Base-by-base conservation (phyloP, 345 rosid genomes). In the Reutealis trisperma region DNA sequence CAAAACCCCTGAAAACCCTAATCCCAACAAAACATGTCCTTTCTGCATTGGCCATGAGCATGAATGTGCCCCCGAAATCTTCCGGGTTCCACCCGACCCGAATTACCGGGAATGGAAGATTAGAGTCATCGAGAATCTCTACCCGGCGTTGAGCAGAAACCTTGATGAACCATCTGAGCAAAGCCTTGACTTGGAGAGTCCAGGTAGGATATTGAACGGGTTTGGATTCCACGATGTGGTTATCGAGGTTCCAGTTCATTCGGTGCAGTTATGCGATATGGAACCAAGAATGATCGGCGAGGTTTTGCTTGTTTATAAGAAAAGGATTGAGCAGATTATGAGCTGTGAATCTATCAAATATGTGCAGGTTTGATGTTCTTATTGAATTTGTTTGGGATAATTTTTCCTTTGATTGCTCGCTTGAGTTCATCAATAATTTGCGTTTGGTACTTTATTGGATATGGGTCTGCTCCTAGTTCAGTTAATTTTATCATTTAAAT, bases 181-280 rank as follows among this genome's bases (percentile, higher is more conserved):
- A 16, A 51, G 37, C 2, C 57, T 49, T 41, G 80, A 63, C 18
- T 71, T 69, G 51, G 80, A 47, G 14, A 68, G 37, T 8, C 79
- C 70, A 54, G 81, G 52, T 54, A 72, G 78, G 77, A 83, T 63
- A 37, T 21, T 89, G 45, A 63, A 14, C 59, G 94, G 98, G 55
- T 85, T 91, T 62, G 98, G 98, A 55, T 91, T 90, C 70, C 99
- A 95, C 55, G 96, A 95, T 74, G 98, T 93, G 71, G 92, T 95
- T 84, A 88, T 93, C 59, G 97, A 96, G 84, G 65, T 89, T 7
- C 96, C 98, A 13, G 52, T 86, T 81, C 98, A 96, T 81, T 89
- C 91, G 22, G 86, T 89, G 61, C 87, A 86, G 78, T 73, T 93
- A 47, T 70, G 82, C 51, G 93, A 93, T 76, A 67, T 92, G 81